A percentile compares a stretch with the other conserved stretches of the same genome.
Evolutionary conservation across 2,329 filamentous ascomycete genomes (phyloP).

Genomic region (Daldinia sp.): DNA sequence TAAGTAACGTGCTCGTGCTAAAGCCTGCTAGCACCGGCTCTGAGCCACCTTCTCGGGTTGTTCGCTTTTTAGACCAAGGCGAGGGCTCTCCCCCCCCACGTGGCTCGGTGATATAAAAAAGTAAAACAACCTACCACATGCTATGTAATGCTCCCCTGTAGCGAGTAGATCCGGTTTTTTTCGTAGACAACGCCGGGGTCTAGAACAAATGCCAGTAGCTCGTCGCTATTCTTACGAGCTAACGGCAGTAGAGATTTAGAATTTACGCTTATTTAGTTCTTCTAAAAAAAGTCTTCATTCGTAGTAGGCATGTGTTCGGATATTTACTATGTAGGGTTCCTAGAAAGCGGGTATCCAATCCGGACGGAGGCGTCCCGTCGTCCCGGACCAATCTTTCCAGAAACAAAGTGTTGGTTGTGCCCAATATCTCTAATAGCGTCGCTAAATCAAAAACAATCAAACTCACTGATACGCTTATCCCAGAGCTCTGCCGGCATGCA

Average conservation of each 20-base stretch:
- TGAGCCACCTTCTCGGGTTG: neutral
- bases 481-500: constrained; percentile 1
- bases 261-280: neutral
- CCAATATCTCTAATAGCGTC: constrained; percentile 13
- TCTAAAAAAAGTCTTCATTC: neutral
- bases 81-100: neutral
- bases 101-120: neutral
- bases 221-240: neutral
- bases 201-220: neutral
- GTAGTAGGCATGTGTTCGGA: neutral
- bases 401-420: constrained; percentile 12
- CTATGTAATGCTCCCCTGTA: neutral
- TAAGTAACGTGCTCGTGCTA: neutral
- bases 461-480: constrained; percentile 9
- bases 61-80: neutral
- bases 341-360: neutral
- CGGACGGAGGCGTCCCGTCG: neutral
- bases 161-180: neutral
- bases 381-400: neutral
- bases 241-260: neutral
- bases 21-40: neutral
- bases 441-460: constrained; percentile 17
- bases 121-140: neutral
- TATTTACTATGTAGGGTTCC: neutral
- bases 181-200: neutral